These are phyloP conservation scores for Corylus heterophylla DNA, from an alignment of 306 rosid species.

Conservation along the genomic window DNA sequence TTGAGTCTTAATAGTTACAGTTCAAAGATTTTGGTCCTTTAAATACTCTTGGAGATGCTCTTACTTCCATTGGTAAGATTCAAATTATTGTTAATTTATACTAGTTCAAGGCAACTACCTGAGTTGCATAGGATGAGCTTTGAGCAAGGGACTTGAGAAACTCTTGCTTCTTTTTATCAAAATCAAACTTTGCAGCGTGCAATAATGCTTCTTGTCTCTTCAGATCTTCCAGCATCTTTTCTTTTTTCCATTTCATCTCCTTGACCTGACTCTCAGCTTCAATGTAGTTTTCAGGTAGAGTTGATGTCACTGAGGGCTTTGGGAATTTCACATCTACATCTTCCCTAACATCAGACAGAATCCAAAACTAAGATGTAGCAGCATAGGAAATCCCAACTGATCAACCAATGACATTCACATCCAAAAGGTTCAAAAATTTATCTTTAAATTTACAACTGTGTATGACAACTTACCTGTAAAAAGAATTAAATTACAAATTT, in stretches of 20 bases:
- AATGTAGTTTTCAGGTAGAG: slow-evolving; percentile 35
- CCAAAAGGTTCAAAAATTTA: slow-evolving; percentile 7
- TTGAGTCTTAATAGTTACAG: too few species aligned
- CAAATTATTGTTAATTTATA: background rate
- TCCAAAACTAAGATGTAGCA: slow-evolving; percentile 8
- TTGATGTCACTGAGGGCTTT: slow-evolving; percentile 35
- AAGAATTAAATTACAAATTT: background rate
- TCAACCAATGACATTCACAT: slow-evolving; percentile 5
- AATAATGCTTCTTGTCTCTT: slow-evolving; percentile 57
- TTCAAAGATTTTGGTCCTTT: too few species aligned
- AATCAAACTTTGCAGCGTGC: slow-evolving; percentile 59
- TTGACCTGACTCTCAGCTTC: slow-evolving; percentile 61
- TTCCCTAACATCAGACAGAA: slow-evolving; percentile 63
- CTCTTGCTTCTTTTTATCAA: slow-evolving; percentile 64
- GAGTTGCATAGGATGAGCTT: slow-evolving; percentile 69
- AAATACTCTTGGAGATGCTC: too few species aligned
- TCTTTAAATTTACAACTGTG: slow-evolving; percentile 14
- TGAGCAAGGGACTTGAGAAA: slow-evolving; percentile 65
- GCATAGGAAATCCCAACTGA: background rate
- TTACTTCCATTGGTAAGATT: background rate
- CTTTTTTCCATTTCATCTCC: slow-evolving; percentile 59
- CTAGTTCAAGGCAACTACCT: slow-evolving; percentile 44
- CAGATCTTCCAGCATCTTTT: slow-evolving; percentile 56
- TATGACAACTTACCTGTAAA: background rate
- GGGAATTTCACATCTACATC: slow-evolving; percentile 73